A percentile compares a stretch with the other conserved stretches of the same genome.
Conservation (phyloP, 2,329 filamentous ascomycete genomes). For the Chaetomium sp. region DNA sequence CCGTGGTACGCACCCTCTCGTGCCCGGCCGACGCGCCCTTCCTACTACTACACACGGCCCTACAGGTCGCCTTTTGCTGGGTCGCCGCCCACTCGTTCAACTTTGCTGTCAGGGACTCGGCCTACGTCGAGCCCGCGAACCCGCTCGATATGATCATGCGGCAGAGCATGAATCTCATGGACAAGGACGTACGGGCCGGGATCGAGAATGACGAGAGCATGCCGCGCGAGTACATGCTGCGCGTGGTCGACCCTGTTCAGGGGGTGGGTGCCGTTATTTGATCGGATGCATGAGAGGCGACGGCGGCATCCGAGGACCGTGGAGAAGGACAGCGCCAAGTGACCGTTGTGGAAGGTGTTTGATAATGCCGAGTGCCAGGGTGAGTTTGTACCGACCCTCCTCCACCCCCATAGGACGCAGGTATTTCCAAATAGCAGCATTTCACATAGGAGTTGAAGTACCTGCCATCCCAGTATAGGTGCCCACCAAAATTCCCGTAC, state of each 20-base stretch:
- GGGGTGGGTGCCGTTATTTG: neutral
- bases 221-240: neutral
- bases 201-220: no score
- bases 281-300: slow-evolving; percentile 15
- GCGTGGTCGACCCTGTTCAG: neutral
- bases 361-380: slow-evolving; percentile 13
- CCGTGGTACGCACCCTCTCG: neutral
- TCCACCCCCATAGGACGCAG: no score
- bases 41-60: neutral
- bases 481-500: no score
- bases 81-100: neutral
- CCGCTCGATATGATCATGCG: neutral
- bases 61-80: neutral
- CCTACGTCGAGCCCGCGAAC: neutral
- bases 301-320: slow-evolving; percentile 12
- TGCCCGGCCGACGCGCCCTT: neutral
- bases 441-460: no score
- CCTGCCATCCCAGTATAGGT: no score
- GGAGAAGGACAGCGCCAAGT: slow-evolving; percentile 14
- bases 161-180: no score
- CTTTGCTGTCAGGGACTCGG: neutral
- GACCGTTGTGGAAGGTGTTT: slow-evolving; percentile 17
- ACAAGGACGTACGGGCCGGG: no score
- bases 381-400: no score
- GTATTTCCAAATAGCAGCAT: no score